Base-by-base conservation (phyloP, 2,329 filamentous ascomycete species). In the Juglanconis oblonga region DNA sequence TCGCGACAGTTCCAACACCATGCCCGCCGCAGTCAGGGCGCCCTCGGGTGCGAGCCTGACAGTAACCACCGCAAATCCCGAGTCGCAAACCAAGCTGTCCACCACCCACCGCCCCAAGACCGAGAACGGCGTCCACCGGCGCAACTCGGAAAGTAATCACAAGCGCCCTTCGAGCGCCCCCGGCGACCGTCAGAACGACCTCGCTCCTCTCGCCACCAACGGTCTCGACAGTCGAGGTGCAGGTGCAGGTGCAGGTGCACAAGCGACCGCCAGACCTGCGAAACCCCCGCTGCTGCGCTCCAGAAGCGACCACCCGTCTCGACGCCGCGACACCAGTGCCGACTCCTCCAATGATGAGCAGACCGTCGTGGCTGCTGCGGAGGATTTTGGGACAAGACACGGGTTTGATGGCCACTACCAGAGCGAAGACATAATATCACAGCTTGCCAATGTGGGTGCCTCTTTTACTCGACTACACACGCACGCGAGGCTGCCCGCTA, bases 371-470 rank as follows among this genome's bases (percentile, higher is more conserved):
- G 62, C 62, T 52, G 61, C 71, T 33, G 78, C 80, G 13, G 79
- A 81, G 3, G 79, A 81, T 47, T 72, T 79, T 36, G 83, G 83
- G 7, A 82, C 82, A 73, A 85, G 93, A 52, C 93, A 97, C 77
- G 93, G 93, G 52, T 97, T 95, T 79, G 92, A 96, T 71, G 90
- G 93, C 67, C 92, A 97, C 73, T 92, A 96, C 72, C 90, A 92
- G 70, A 96, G 90, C 5, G 90, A 92, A 67, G 92, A 97, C 70
- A 93, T 96, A 69, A 89, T 96, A 67, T 89, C 90, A 59, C 84
- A 92, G 66, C 81, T 97, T 64, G 91, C 90, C 55, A 92, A 89
- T 71, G 89, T 92, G 77, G 77, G 87, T 81, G 66, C 53, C 31
- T 35, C 36, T 13, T 32, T 50, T 57, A 24, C 50, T 59, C 63